Evolutionary conservation across 805 yeast species (phyloP).

Genomic region (Starmerella sirachaensis): DNA sequence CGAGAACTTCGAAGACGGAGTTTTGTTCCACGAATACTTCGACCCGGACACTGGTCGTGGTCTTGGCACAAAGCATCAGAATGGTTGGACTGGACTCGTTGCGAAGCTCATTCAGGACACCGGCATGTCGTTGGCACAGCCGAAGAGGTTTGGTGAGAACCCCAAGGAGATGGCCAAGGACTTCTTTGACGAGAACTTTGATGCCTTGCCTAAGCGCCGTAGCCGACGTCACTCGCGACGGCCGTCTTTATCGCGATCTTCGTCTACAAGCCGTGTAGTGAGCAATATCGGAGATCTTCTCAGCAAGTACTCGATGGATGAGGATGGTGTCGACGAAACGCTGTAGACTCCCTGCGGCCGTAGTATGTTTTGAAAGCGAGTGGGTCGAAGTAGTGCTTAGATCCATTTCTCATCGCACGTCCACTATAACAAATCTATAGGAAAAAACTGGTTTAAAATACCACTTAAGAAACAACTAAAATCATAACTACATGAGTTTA

Average conservation of each 20-base stretch:
- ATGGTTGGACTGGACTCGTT: slow-evolving; percentile 92
- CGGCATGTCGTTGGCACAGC: slow-evolving; percentile 49
- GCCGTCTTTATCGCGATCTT: slow-evolving; percentile 12
- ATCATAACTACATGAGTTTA: slow-evolving; percentile 64
- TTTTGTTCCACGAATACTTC: slow-evolving; percentile 76
- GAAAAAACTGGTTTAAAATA: no score
- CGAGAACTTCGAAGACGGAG: slow-evolving; percentile 58
- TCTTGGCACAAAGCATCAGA: slow-evolving; percentile 84
- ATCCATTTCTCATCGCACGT: no score
- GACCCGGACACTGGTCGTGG: slow-evolving; percentile 94
- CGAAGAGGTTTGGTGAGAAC: slow-evolving; percentile 24
- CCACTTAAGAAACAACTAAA: no score
- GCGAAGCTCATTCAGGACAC: slow-evolving; percentile 83
- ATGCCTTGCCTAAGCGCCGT: slow-evolving; percentile 16
- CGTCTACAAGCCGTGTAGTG: slow-evolving; percentile 18
- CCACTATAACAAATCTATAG: no score
- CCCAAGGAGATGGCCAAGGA: slow-evolving; percentile 28
- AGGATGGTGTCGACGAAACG: slow-evolving; percentile 19
- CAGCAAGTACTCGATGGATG: slow-evolving; percentile 18
- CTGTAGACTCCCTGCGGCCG: no score
- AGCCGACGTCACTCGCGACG: slow-evolving; percentile 21
- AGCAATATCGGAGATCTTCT: slow-evolving; percentile 20
- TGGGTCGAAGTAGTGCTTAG: no score
- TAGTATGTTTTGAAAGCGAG: no score
- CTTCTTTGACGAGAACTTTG: slow-evolving; percentile 29